These are phyloP conservation scores for Rhizoclosmatium sp. DNA, from an alignment of 192 early-diverging fungal genomes.

Conservation along the genomic window DNA sequence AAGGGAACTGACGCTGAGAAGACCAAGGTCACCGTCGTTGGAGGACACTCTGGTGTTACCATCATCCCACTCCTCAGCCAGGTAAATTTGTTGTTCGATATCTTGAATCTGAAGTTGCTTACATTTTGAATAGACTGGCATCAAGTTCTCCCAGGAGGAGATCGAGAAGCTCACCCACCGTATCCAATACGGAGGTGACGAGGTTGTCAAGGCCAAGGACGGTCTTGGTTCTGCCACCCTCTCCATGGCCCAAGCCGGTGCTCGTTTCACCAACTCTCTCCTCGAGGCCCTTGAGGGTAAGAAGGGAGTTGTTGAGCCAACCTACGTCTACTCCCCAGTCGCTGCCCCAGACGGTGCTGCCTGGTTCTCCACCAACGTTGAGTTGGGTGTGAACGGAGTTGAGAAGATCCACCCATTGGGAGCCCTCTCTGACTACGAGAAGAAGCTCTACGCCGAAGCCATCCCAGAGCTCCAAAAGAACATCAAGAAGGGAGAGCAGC, in stretches of 20 bases:
- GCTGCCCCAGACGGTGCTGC: constrained; percentile 66
- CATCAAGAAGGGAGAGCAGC: constrained; percentile 87
- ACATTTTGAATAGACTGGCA: constrained; percentile 50
- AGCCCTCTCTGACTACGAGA: constrained; percentile 77
- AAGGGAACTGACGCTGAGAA: constrained; percentile 74
- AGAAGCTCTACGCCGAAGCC: constrained; percentile 76
- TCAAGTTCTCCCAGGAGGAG: constrained; percentile 81
- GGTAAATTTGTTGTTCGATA: constrained; percentile 45
- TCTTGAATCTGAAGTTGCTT: constrained; percentile 2
- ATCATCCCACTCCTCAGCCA: constrained; percentile 92
- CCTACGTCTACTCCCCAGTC: constrained; percentile 80
- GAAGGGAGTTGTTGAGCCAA: constrained; percentile 87
- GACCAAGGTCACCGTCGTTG: constrained; percentile 83
- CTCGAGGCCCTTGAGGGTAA: constrained; percentile 82
- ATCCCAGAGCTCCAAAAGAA: constrained; percentile 87
- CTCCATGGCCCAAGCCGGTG: constrained; percentile 73
- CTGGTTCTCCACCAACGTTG: constrained; percentile 69
- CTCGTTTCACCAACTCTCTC: constrained; percentile 88
- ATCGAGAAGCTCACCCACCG: constrained; percentile 87
- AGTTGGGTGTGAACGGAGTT: constrained; percentile 78
- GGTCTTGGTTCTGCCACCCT: constrained; percentile 79
- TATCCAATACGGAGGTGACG: constrained; percentile 98
- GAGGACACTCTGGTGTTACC: constrained; percentile 95
- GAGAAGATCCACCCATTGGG: constrained; percentile 86
- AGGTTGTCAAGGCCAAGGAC: constrained; percentile 98